Evolutionary conservation across 306 rosid genomes (phyloP).

Genomic region (Citrullus colocynthis): DNA sequence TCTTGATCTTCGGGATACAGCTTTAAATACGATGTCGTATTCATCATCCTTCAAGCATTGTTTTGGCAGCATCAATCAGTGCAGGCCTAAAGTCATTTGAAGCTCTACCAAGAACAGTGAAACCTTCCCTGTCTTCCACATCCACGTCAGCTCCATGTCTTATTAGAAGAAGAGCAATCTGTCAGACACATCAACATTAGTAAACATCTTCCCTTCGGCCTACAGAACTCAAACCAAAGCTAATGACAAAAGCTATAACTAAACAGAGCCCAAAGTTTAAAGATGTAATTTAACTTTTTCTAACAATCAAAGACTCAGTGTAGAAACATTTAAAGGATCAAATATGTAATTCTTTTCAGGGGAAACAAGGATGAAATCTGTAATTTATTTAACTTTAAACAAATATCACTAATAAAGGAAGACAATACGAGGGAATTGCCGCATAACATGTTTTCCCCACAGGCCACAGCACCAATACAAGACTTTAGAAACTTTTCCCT

Average conservation of each 20-base stretch:
- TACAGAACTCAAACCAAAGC: not conserved
- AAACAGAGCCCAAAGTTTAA: not conserved
- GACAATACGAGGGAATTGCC: not conserved
- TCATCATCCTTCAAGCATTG: constrained; percentile 57
- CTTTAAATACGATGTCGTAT: not conserved
- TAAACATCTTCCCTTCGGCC: not conserved
- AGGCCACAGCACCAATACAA: not conserved
- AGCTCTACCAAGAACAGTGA: constrained; percentile 88
- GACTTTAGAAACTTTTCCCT: not conserved
- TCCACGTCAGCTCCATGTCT: constrained; percentile 96
- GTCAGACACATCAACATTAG: constrained; percentile 2
- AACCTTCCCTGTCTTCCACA: constrained; percentile 84
- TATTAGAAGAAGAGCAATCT: constrained; percentile 70
- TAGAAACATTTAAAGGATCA: not conserved
- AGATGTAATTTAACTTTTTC: not conserved
- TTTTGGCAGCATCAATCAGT: constrained; percentile 72
- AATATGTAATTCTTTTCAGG: not conserved
- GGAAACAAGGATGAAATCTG: too few relatives aligned
- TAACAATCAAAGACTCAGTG: not conserved
- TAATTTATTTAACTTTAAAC: not conserved
- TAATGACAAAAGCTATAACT: not conserved
- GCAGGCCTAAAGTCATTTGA: constrained; percentile 39
- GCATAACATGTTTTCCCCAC: not conserved
- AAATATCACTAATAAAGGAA: not conserved
- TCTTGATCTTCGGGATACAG: not conserved